Conservation (phyloP, 1,284 basidiomycete genomes). For the Moesziomyces globuligerus region DNA sequence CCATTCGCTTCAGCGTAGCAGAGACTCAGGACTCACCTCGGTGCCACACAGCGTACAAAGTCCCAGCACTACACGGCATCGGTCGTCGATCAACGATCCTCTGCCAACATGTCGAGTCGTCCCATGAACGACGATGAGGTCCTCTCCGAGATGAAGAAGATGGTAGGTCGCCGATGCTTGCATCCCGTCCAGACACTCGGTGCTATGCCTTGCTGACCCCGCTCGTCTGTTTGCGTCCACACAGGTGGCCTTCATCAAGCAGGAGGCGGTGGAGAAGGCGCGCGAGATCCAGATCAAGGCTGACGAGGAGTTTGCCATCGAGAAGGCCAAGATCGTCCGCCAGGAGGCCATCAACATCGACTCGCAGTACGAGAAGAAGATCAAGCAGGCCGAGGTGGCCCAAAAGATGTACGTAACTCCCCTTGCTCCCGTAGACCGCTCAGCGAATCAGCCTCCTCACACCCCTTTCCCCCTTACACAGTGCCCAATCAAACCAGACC, state of each 20-base stretch:
- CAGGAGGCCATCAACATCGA: conserved; percentile 65
- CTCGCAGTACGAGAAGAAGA: conserved; percentile 64
- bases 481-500: conserved; percentile 92
- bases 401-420: conserved; percentile 64
- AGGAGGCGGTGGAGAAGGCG: conserved; percentile 67
- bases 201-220: background rate
- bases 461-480: conserved; percentile 66
- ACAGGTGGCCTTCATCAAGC: conserved; percentile 67
- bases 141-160: conserved; percentile 97
- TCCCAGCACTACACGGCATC: too few species aligned
- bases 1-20: too few species aligned
- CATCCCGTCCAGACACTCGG: background rate
- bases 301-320: conserved; percentile 67
- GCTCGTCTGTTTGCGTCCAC: too few species aligned
- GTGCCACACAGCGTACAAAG: too few species aligned
- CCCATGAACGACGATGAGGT: conserved; percentile 96
- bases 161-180: conserved; percentile 71
- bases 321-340: conserved; percentile 67
- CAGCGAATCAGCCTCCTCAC: background rate
- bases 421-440: too few species aligned
- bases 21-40: too few species aligned
- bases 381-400: conserved; percentile 61
- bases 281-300: conserved; percentile 67
- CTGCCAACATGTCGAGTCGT: conserved; percentile 64
- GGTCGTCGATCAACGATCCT: background rate